Conservation (phyloP, 2,329 filamentous ascomycete genomes). For the Tolypocladium endophyticum region DNA sequence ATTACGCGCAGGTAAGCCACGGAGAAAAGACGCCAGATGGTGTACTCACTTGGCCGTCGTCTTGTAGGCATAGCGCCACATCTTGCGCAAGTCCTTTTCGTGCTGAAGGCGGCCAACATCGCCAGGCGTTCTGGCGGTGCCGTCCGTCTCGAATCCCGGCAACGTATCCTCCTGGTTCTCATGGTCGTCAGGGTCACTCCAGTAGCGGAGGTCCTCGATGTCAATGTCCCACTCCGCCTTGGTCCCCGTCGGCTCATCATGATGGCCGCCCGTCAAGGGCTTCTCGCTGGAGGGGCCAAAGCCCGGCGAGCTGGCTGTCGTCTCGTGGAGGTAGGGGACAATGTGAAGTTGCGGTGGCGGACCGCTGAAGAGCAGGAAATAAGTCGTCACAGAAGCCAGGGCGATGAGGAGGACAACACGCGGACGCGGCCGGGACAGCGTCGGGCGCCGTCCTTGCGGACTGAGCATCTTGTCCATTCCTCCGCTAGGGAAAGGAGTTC, state of each 20-base stretch:
- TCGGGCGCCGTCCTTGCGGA: slow-evolving; percentile 15
- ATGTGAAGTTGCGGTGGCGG: slow-evolving; percentile 21
- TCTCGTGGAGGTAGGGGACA: slow-evolving; percentile 18
- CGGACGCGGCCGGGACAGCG: slow-evolving; percentile 26
- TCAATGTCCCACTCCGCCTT: slow-evolving; percentile 21
- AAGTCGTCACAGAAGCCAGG: slow-evolving; percentile 28
- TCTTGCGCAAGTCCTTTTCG: slow-evolving; percentile 31
- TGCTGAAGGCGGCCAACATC: slow-evolving; percentile 22
- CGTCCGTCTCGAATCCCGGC: slow-evolving; percentile 25
- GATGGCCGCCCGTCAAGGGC: neutral
- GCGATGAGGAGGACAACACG: slow-evolving; percentile 29
- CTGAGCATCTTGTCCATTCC: slow-evolving; percentile 22
- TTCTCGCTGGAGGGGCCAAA: neutral
- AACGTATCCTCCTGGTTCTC: slow-evolving; percentile 24
- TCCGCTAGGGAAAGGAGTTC: neutral
- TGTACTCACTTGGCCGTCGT: slow-evolving; percentile 28
- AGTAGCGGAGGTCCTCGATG: slow-evolving; percentile 22
- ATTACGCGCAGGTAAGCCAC: neutral
- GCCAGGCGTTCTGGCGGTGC: slow-evolving; percentile 19
- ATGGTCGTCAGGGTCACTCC: slow-evolving; percentile 22
- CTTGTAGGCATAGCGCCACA: slow-evolving; percentile 29
- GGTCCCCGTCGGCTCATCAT: slow-evolving; percentile 8
- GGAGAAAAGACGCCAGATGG: neutral
- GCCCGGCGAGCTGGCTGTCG: neutral
- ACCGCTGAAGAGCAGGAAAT: slow-evolving; percentile 30